phyloP scores from a whole-genome alignment of 2,329 filamentous ascomycete species.

The Metarhizium robertsii region DNA sequence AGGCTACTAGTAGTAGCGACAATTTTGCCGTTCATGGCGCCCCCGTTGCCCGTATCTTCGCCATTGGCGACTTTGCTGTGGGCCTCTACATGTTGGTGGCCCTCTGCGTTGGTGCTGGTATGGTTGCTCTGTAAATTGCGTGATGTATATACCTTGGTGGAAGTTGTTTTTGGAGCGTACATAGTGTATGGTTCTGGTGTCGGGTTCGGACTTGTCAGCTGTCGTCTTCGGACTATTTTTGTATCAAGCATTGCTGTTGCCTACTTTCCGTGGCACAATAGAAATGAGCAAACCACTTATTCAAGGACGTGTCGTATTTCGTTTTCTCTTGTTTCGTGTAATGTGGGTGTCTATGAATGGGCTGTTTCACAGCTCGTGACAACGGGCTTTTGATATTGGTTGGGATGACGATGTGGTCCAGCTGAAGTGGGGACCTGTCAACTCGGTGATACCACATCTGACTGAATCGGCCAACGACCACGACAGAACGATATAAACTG shows the following conservation, averaged over 20 bases:
- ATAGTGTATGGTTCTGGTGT: slow-evolving; percentile 6
- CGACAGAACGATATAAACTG: no score
- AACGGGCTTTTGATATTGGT: no score
- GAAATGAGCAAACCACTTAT: slow-evolving; percentile 13
- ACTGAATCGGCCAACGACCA: no score
- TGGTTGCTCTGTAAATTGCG: slow-evolving; percentile 40
- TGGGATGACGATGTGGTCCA: no score
- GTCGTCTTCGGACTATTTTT: slow-evolving; percentile 7
- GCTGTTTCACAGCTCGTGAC: no score
- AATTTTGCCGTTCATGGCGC: slow-evolving; percentile 7
- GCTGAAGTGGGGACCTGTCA: no score
- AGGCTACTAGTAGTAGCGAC: slow-evolving; percentile 2
- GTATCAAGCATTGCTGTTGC: slow-evolving; percentile 19
- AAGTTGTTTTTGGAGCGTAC: slow-evolving; percentile 8
- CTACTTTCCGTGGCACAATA: slow-evolving; percentile 15
- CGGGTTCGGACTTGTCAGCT: not conserved
- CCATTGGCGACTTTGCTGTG: slow-evolving; percentile 37
- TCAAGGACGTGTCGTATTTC: not conserved
- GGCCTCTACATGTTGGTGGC: slow-evolving; percentile 44
- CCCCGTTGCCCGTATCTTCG: slow-evolving; percentile 29
- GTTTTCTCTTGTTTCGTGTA: no score
- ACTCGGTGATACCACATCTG: no score
- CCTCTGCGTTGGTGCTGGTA: slow-evolving; percentile 40
- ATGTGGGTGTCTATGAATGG: no score
- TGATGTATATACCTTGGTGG: not conserved